Percentiles rank a stretch among this genome's conserved stretches.
Conservation (phyloP, 73 alveolate species). For the Uronychia binucleata region DNA sequence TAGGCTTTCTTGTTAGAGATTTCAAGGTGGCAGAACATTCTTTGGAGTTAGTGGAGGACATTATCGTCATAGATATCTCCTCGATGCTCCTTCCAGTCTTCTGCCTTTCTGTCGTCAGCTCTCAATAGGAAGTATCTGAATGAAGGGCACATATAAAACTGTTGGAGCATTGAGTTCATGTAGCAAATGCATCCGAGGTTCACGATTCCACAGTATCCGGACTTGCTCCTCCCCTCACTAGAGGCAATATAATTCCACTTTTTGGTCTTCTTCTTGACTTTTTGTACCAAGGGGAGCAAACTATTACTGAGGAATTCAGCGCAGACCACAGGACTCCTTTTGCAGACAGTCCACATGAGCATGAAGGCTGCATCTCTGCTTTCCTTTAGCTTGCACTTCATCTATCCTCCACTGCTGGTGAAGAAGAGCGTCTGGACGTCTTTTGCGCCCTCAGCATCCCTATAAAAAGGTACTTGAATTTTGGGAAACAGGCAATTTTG, state of each 20-base stretch:
- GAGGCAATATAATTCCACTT: constrained; percentile 81
- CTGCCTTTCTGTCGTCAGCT: constrained; percentile 78
- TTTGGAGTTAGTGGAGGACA: constrained; percentile 93
- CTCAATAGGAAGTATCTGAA: constrained; percentile 92
- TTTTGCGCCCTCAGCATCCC: constrained; percentile 12
- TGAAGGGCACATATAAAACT: constrained; percentile 93
- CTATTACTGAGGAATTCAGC: constrained; percentile 40
- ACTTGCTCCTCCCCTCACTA: constrained; percentile 62
- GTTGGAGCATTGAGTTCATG: constrained; percentile 97
- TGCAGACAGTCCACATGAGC: constrained; percentile 44
- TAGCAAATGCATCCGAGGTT: constrained; percentile 95
- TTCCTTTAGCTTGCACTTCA: constrained; percentile 44
- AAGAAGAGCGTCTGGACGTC: background rate
- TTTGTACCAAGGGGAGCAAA: constrained; percentile 45
- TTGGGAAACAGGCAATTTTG: constrained; percentile 40
- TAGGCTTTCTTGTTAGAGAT: constrained; percentile 90
- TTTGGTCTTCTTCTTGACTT: constrained; percentile 50
- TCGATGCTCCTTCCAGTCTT: constrained; percentile 49
- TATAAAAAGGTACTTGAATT: background rate
- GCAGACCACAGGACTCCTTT: constrained; percentile 38
- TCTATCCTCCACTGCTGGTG: background rate
- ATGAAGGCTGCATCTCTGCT: constrained; percentile 55
- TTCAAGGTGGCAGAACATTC: constrained; percentile 90
- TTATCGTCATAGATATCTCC: constrained; percentile 89
- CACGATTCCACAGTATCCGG: constrained; percentile 76